Percentiles rank a stretch among this genome's conserved stretches.
Conservation (phyloP, 352 stramenopile genomes). For the Phytophthora colocasiae region DNA sequence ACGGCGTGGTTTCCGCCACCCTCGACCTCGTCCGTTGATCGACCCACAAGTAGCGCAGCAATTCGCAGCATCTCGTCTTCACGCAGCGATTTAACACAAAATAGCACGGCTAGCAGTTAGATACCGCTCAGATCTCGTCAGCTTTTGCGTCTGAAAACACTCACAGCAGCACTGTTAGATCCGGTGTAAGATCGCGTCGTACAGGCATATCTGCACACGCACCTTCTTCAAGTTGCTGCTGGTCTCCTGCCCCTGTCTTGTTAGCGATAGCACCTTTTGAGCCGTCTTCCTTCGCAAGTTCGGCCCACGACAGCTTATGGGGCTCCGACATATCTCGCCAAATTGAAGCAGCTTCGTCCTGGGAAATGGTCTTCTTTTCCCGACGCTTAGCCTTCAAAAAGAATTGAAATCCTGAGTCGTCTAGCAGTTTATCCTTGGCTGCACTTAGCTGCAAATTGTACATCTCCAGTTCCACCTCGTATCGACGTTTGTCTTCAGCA, state of each 20-base stretch:
- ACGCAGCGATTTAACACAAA: too few relatives aligned
- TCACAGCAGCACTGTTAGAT: background rate
- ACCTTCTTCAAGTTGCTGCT: constrained; percentile 2
- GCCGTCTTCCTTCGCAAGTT: constrained; percentile 33
- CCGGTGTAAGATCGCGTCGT: background rate
- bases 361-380: constrained; percentile 34
- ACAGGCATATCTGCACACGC: background rate
- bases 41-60: too few relatives aligned
- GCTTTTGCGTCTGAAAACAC: too few relatives aligned
- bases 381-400: constrained; percentile 45
- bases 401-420: constrained; percentile 44
- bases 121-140: too few relatives aligned
- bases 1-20: too few relatives aligned
- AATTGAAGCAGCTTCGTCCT: constrained; percentile 38
- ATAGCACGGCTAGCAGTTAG: too few relatives aligned
- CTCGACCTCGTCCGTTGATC: too few relatives aligned
- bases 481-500: constrained; percentile 57
- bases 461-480: constrained; percentile 43
- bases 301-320: constrained; percentile 48
- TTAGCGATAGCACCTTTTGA: background rate
- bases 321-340: constrained; percentile 46
- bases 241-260: constrained; percentile 17
- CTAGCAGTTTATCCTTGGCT: constrained; percentile 14
- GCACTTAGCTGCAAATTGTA: constrained; percentile 29
- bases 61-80: too few relatives aligned